Evolutionary conservation across 2,329 filamentous ascomycete genomes (phyloP).

Genomic region (Ceratocystis huliohia): DNA sequence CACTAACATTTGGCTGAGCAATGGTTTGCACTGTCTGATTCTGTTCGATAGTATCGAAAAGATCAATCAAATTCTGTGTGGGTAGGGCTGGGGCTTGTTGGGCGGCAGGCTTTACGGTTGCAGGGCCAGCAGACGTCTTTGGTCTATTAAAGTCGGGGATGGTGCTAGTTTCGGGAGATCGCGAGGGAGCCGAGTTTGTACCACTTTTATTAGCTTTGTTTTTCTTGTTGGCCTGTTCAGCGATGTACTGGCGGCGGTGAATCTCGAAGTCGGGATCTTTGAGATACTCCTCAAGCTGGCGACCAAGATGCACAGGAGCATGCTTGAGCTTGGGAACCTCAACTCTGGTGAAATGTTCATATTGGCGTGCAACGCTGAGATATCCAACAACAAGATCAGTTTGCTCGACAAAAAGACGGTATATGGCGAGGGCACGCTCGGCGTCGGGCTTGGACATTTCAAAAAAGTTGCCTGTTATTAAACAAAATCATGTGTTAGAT

Average conservation of each 20-base stretch:
- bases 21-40: slow-evolving; percentile 53
- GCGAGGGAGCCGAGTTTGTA: slow-evolving; percentile 24
- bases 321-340: slow-evolving; percentile 97
- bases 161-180: slow-evolving; percentile 26
- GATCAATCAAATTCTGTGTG: slow-evolving; percentile 75
- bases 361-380: slow-evolving; percentile 72
- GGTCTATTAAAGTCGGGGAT: slow-evolving; percentile 25
- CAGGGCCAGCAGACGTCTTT: slow-evolving; percentile 29
- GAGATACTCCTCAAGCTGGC: slow-evolving; percentile 85
- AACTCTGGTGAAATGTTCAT: slow-evolving; percentile 80
- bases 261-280: slow-evolving; percentile 91
- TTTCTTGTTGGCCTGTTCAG: slow-evolving; percentile 65
- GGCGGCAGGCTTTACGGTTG: not conserved
- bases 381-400: slow-evolving; percentile 90
- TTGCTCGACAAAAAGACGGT: slow-evolving; percentile 80
- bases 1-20: slow-evolving; percentile 25
- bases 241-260: slow-evolving; percentile 81
- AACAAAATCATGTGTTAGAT: slow-evolving; percentile 17
- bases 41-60: slow-evolving; percentile 86
- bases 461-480: slow-evolving; percentile 71
- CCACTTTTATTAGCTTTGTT: slow-evolving; percentile 30
- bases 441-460: slow-evolving; percentile 95
- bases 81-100: slow-evolving; percentile 25
- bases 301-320: slow-evolving; percentile 79
- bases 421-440: slow-evolving; percentile 80